Percentiles rank a stretch among this genome's conserved stretches.
Conservation (phyloP, 345 rosid species). For the Sapria himalayana region DNA sequence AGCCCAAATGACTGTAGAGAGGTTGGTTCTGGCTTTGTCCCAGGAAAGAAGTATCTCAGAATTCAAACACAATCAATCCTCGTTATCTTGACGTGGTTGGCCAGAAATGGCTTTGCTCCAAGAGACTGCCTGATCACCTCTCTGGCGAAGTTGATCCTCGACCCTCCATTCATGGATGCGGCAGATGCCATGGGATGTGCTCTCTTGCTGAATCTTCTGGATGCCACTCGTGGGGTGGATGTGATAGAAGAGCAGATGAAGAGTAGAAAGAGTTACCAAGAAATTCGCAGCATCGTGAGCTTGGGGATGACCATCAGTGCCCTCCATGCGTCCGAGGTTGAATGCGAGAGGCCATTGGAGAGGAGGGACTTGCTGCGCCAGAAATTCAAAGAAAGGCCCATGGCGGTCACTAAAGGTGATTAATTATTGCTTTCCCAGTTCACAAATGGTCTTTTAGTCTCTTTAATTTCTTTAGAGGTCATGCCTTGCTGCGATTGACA, state of each 20-base stretch:
- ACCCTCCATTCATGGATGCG: conserved; percentile 68
- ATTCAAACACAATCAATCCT: conserved; percentile 36
- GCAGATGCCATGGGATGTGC: conserved; percentile 80
- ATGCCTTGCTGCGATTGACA: no score
- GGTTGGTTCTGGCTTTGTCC: conserved; percentile 21
- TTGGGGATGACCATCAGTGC: conserved; percentile 74
- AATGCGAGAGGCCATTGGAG: conserved; percentile 47
- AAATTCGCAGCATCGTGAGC: conserved; percentile 78
- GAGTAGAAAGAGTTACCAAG: conserved; percentile 50
- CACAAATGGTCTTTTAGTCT: no score
- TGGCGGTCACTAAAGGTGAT: conserved; percentile 43
- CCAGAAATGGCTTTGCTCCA: conserved; percentile 71
- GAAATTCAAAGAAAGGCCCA: conserved; percentile 51
- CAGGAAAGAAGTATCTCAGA: conserved; percentile 47
- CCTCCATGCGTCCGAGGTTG: conserved; percentile 61
- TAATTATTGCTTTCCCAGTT: conserved; percentile 6
- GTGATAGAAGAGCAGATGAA: conserved; percentile 81
- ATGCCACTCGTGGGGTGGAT: conserved; percentile 73
- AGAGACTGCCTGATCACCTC: conserved; percentile 56
- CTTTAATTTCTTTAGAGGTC: no score
- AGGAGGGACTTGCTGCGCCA: conserved; percentile 53
- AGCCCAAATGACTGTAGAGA: conserved; percentile 25
- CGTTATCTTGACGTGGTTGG: conserved; percentile 69
- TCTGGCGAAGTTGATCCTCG: conserved; percentile 62
- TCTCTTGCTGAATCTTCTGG: conserved; percentile 67